Evolutionary conservation across 2,329 filamentous ascomycete genomes (phyloP).

Genomic region (Talaromyces sp.): DNA sequence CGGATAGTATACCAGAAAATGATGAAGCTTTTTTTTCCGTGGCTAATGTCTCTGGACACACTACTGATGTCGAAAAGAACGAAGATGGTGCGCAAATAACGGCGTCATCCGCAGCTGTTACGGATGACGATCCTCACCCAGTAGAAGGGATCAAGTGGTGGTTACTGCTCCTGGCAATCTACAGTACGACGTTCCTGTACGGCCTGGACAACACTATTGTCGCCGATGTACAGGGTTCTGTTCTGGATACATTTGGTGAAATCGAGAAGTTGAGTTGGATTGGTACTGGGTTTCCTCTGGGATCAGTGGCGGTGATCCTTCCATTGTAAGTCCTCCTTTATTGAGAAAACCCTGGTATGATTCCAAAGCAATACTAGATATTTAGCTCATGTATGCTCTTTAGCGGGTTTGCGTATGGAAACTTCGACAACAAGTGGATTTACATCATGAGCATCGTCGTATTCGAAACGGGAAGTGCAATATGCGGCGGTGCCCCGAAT

Average conservation of each 20-base stretch:
- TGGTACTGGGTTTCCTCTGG: neutral
- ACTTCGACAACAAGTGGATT: neutral
- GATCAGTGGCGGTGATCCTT: neutral
- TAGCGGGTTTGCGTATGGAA: neutral
- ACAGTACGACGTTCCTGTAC: slow-evolving; percentile 38
- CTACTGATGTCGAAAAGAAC: neutral
- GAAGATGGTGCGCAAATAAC: neutral
- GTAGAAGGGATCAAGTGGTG: neutral
- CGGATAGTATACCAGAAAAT: neutral
- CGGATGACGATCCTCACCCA: neutral
- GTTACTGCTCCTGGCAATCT: slow-evolving; percentile 19
- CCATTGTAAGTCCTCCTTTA: neutral
- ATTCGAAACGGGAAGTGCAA: neutral
- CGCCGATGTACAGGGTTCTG: slow-evolving; percentile 45
- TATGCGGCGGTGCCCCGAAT: neutral
- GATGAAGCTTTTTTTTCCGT: neutral
- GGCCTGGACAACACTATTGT: slow-evolving; percentile 48
- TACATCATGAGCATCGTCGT: slow-evolving; percentile 20
- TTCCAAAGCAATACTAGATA: neutral
- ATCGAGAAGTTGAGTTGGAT: neutral
- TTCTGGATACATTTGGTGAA: slow-evolving; percentile 38
- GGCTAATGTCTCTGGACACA: neutral
- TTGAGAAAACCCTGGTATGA: neutral
- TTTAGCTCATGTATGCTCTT: neutral
- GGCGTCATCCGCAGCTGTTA: neutral